Percentiles rank a stretch among this genome's conserved stretches.
Conservation (phyloP, 2,329 filamentous ascomycete species). For the Aspergillus niger region DNA sequence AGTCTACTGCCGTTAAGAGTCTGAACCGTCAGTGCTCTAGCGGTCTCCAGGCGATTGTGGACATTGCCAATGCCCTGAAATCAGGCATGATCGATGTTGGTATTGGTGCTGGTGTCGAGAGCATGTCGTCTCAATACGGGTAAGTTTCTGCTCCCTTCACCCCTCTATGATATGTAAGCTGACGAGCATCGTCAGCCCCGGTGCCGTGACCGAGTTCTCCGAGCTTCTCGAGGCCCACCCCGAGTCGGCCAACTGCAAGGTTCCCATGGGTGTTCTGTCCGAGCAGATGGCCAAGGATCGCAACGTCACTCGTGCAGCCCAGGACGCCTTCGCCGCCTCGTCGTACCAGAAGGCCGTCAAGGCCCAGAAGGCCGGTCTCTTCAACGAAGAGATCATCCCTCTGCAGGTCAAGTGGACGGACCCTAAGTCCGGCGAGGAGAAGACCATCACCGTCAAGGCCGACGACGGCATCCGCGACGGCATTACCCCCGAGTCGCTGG, state of each 20-base stretch:
- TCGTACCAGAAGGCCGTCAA: constrained; percentile 88
- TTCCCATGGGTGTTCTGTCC: constrained; percentile 91
- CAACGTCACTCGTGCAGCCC: constrained; percentile 67
- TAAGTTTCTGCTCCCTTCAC: constrained; percentile 44
- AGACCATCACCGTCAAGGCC: constrained; percentile 76
- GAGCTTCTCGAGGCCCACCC: constrained; percentile 79
- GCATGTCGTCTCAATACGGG: constrained; percentile 93
- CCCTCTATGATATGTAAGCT: neutral
- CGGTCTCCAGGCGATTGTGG: constrained; percentile 87
- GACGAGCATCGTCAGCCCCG: constrained; percentile 56
- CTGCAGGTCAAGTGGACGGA: constrained; percentile 85
- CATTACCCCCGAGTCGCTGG: constrained; percentile 84
- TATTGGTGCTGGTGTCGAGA: constrained; percentile 92
- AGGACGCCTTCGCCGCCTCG: constrained; percentile 91
- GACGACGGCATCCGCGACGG: constrained; percentile 87
- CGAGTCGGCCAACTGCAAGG: constrained; percentile 92
- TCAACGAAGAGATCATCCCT: constrained; percentile 87
- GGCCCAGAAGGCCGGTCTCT: constrained; percentile 86
- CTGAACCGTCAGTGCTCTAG: constrained; percentile 95
- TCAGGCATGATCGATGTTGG: constrained; percentile 93
- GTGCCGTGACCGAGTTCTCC: constrained; percentile 88
- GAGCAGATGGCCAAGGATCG: constrained; percentile 93
- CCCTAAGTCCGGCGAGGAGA: constrained; percentile 84
- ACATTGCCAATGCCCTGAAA: constrained; percentile 91
- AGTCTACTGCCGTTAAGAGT: constrained; percentile 77